Percentiles rank a stretch among this genome's conserved stretches.
Conservation (phyloP, 345 rosid genomes). For the Durio zibethinus region DNA sequence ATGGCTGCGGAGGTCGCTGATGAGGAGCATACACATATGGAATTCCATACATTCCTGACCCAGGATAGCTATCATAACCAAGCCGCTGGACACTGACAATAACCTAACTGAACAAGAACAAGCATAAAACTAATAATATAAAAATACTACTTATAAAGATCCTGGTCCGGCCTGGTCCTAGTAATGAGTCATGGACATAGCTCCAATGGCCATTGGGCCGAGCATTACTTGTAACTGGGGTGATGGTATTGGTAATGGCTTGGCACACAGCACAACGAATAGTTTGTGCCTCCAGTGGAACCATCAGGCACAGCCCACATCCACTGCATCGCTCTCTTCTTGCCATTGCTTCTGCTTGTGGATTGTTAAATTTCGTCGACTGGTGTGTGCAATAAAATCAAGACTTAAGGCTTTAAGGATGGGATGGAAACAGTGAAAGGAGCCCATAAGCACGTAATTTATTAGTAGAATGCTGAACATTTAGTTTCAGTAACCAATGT, state of each 20-base stretch:
- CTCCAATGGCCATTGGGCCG: neutral
- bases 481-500: too few species aligned
- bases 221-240: neutral
- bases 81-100: neutral
- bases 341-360: slow-evolving; percentile 27
- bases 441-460: too few species aligned
- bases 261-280: slow-evolving; percentile 3
- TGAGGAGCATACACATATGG: slow-evolving; percentile 11
- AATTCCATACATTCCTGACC: neutral
- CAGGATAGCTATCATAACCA: slow-evolving; percentile 12
- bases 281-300: slow-evolving; percentile 30
- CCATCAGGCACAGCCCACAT: slow-evolving; percentile 44
- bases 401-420: neutral
- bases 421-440: neutral
- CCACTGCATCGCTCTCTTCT: slow-evolving; percentile 46
- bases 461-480: too few species aligned
- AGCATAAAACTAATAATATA: neutral
- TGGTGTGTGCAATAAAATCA: neutral
- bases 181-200: neutral
- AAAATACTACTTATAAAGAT: neutral
- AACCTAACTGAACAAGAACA: neutral
- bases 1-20: slow-evolving; percentile 18
- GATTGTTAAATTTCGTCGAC: neutral
- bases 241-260: slow-evolving; percentile 1
- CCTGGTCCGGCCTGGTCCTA: neutral